Percentiles rank a stretch among this genome's conserved stretches.
Evolutionary conservation across 176 grass and related monocot genomes (phyloP).

Genomic region (Zoysia pacifica): DNA sequence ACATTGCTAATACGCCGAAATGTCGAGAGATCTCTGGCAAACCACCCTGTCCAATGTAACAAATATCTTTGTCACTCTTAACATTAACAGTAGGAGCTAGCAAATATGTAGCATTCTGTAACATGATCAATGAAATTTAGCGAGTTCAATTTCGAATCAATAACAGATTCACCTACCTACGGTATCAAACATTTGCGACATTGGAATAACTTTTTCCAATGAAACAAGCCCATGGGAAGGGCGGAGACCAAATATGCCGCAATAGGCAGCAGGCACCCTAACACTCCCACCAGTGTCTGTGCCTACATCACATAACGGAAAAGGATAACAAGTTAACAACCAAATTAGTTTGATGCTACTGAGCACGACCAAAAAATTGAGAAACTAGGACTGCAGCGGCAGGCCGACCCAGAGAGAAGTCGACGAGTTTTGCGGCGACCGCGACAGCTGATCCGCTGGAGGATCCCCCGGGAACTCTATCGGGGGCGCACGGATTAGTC

Average conservation of each 20-base stretch:
- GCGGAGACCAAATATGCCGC: conserved; percentile 81
- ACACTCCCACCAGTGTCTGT: conserved; percentile 89
- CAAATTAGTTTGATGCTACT: neutral
- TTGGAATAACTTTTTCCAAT: conserved; percentile 52
- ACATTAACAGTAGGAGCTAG: neutral
- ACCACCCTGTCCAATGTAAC: conserved; percentile 65
- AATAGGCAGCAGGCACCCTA: conserved; percentile 85
- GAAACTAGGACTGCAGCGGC: neutral
- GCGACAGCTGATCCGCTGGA: conserved; percentile 89
- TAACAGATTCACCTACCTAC: conserved; percentile 51
- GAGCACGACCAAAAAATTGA: neutral
- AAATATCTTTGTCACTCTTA: neutral
- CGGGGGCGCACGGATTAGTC: conserved; percentile 70
- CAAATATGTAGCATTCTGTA: neutral
- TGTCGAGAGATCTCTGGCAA: conserved; percentile 69
- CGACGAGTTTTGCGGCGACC: conserved; percentile 65
- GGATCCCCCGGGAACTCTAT: conserved; percentile 78
- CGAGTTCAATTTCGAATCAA: neutral
- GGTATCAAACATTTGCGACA: conserved; percentile 88
- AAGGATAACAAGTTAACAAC: neutral
- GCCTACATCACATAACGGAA: conserved; percentile 47
- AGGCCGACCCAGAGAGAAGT: conserved; percentile 72
- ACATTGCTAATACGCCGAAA: conserved; percentile 51
- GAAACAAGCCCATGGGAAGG: conserved; percentile 75
- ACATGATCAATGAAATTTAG: neutral